Percentiles rank a stretch among this genome's conserved stretches.
Conservation (phyloP, 2,329 filamentous ascomycete genomes). For the Exophiala bonariae region DNA sequence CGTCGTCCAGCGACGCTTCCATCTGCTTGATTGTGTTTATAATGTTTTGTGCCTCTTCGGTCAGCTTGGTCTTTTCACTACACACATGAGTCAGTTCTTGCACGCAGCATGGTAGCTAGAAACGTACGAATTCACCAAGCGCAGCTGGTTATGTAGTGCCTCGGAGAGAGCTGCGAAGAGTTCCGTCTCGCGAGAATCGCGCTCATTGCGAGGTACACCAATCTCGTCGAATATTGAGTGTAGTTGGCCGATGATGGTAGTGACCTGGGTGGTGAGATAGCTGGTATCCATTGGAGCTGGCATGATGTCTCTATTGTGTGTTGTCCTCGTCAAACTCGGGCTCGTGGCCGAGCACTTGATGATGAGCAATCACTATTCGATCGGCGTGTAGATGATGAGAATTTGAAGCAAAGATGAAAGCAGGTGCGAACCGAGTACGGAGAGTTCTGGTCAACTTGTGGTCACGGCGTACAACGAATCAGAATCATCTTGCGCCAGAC, state of each 20-base stretch:
- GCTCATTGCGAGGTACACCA: conserved; percentile 89
- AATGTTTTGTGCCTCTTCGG: conserved; percentile 84
- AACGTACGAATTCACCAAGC: conserved; percentile 68
- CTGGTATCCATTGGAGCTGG: conserved; percentile 73
- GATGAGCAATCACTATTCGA: conserved; percentile 3
- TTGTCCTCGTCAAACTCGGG: conserved; percentile 8
- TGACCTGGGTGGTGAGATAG: conserved; percentile 92
- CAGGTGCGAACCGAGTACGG: conserved; percentile 12
- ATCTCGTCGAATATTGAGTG: conserved; percentile 97
- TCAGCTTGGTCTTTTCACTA: conserved; percentile 83
- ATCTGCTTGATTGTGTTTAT: conserved; percentile 89
- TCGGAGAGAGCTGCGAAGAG: conserved; percentile 90
- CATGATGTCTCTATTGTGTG: conserved; percentile 19
- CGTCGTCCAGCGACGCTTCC: conserved; percentile 84
- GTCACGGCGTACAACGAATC: conserved; percentile 22
- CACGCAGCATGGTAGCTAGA: conserved; percentile 1
- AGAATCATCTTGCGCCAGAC: conserved; percentile 8
- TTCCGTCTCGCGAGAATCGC: conserved; percentile 87
- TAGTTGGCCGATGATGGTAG: conserved; percentile 86
- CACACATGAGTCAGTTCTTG: conserved; percentile 15
- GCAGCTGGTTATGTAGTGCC: conserved; percentile 86
- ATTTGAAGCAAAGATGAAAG: conserved; percentile 9
- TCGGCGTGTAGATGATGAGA: not conserved
- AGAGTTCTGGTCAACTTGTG: conserved; percentile 12
- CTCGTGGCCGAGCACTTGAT: conserved; percentile 18